Conservation (phyloP, 768 basidiomycete species). For the Mycena vulgaris region DNA sequence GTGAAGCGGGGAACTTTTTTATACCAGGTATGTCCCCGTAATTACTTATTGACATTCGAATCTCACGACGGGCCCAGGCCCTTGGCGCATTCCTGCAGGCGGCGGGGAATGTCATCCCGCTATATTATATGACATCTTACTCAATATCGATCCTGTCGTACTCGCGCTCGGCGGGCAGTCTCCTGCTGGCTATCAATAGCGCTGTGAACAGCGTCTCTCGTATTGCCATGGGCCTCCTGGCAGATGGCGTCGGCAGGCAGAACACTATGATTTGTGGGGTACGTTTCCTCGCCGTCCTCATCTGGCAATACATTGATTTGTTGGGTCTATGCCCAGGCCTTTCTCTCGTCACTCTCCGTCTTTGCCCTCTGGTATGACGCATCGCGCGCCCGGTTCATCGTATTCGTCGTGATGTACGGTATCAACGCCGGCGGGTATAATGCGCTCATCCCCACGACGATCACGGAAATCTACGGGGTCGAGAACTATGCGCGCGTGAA, state of each 20-base stretch:
- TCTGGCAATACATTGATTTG: too few species aligned
- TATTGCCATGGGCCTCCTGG: slow-evolving; percentile 57
- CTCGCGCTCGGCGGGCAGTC: slow-evolving; percentile 53
- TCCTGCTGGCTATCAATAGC: slow-evolving; percentile 59
- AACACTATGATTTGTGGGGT: slow-evolving; percentile 60
- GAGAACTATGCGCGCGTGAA: slow-evolving; percentile 61
- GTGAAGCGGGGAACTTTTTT: slow-evolving; percentile 59
- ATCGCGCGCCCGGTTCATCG: slow-evolving; percentile 53
- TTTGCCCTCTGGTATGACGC: slow-evolving; percentile 61
- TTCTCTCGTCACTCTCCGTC: slow-evolving; percentile 57
- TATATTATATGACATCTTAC: slow-evolving; percentile 61
- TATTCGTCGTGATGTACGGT: slow-evolving; percentile 59
- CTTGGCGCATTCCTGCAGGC: slow-evolving; percentile 60
- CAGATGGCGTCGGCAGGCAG: slow-evolving; percentile 59
- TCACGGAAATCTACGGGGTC: slow-evolving; percentile 59
- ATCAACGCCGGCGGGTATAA: slow-evolving; percentile 63
- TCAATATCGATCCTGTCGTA: slow-evolving; percentile 56
- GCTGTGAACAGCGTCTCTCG: slow-evolving; percentile 52
- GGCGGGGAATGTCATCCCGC: slow-evolving; percentile 60
- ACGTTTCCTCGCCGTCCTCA: slow-evolving; percentile 28
- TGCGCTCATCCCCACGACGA: slow-evolving; percentile 59
- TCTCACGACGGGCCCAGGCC: slow-evolving; percentile 42
- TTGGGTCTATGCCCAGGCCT: slow-evolving; percentile 53
- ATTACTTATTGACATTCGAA: not conserved
- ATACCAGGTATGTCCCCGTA: slow-evolving; percentile 50